A percentile compares a stretch with the other conserved stretches of the same genome.
phyloP scores from a whole-genome alignment of 2,329 filamentous ascomycete genomes.

The Alternaria arbusti region DNA sequence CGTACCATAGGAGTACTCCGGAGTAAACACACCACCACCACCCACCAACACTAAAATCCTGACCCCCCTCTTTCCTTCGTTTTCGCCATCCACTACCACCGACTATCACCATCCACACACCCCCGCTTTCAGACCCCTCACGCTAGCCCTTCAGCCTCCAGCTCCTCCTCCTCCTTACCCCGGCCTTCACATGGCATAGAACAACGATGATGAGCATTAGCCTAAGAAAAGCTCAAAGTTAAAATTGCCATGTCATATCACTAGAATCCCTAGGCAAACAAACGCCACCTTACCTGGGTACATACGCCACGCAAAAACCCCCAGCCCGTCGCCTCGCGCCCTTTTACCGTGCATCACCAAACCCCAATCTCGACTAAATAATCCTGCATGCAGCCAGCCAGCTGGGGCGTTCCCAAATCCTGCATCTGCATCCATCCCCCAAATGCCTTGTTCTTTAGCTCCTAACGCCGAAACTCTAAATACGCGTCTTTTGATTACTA shows the following conservation, averaged over 20 bases:
- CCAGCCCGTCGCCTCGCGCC: not conserved
- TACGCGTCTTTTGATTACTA: not conserved
- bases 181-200: not conserved
- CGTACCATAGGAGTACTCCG: not conserved
- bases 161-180: not conserved
- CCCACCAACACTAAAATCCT: not conserved
- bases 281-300: not conserved
- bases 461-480: not conserved
- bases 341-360: not conserved
- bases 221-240: not conserved
- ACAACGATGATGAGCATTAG: not conserved
- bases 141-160: not conserved
- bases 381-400: not conserved
- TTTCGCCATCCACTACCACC: not conserved
- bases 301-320: not conserved
- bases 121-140: not conserved
- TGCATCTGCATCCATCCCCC: not conserved
- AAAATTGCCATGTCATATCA: not conserved
- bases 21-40: not conserved
- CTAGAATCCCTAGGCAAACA: not conserved
- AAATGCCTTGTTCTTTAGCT: not conserved
- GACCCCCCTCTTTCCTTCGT: not conserved
- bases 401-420: not conserved
- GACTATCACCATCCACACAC: not conserved
- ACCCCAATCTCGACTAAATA: not conserved